These are phyloP conservation scores for Pseudogymnoascus sp. DNA, from an alignment of 2,329 filamentous ascomycete species.

Conservation along the genomic window DNA sequence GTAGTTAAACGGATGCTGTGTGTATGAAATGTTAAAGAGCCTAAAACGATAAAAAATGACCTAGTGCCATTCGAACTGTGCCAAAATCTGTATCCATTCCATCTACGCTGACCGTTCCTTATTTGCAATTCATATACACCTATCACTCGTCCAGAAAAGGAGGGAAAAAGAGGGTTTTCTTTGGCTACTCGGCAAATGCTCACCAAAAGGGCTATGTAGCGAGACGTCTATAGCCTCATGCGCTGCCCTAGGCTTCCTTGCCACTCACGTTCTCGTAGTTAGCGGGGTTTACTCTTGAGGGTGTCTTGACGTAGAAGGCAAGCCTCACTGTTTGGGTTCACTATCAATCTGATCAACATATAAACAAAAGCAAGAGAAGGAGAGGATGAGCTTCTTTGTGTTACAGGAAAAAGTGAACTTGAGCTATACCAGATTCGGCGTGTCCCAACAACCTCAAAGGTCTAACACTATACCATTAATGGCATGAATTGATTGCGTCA, in stretches of 20 bases:
- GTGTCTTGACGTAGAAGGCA: not conserved
- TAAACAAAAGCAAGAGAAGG: not conserved
- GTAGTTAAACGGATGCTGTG: too few relatives aligned
- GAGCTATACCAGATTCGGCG: not conserved
- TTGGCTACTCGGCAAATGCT: not conserved
- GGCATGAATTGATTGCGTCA: slow-evolving; percentile 15
- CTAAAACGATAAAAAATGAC: too few relatives aligned
- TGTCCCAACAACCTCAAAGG: not conserved
- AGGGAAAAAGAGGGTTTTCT: not conserved
- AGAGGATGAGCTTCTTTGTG: not conserved
- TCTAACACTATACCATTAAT: slow-evolving; percentile 12
- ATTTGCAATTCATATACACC: not conserved
- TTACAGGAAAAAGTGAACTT: not conserved
- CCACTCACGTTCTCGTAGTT: not conserved
- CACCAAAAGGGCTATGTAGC: not conserved
- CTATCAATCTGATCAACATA: not conserved
- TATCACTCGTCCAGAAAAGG: not conserved
- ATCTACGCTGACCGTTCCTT: too few relatives aligned
- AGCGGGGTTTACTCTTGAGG: not conserved
- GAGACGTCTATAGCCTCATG: not conserved
- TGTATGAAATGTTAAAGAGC: too few relatives aligned
- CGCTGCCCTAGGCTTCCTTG: not conserved
- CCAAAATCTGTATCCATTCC: too few relatives aligned
- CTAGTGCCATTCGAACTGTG: too few relatives aligned
- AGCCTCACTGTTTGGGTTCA: not conserved